A percentile compares a stretch with the other conserved stretches of the same genome.
These are phyloP conservation scores for Hypoxylon rickii DNA, from an alignment of 495 filamentous ascomycete species.

Conservation along the genomic window DNA sequence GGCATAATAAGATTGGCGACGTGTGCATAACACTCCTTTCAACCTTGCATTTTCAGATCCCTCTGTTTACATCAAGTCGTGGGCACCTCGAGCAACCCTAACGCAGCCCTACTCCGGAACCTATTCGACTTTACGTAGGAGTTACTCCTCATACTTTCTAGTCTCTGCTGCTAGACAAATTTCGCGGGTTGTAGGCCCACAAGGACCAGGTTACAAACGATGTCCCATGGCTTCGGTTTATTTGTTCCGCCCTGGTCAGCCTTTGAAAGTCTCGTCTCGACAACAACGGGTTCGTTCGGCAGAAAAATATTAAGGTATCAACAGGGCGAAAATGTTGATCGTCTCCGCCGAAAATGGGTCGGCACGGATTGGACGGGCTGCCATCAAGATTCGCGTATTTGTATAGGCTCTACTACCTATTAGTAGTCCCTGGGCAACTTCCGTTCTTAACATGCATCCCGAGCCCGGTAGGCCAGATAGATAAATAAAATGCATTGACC, in stretches of 20 bases:
- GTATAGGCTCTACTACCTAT: no score
- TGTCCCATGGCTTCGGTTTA: background rate
- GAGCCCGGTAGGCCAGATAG: conserved; percentile 25
- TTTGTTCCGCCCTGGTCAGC: background rate
- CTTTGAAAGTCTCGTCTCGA: background rate
- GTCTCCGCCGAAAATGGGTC: no score
- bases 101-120: background rate
- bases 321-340: no score
- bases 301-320: no score
- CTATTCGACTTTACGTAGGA: background rate
- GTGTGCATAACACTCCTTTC: conserved; percentile 1
- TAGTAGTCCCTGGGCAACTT: conserved; percentile 6
- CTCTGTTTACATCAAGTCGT: conserved; percentile 9
- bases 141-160: no score
- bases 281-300: background rate
- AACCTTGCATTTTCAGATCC: conserved; percentile 15
- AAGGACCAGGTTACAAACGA: no score
- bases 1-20: no score
- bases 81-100: background rate
- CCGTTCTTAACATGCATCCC: conserved; percentile 9
- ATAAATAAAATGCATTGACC: conserved; percentile 19
- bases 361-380: no score
- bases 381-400: no score
- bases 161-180: no score
- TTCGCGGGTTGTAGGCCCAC: no score